Conservation (phyloP, 2,329 filamentous ascomycete species). For the Ceratocystis eucalypticola region DNA sequence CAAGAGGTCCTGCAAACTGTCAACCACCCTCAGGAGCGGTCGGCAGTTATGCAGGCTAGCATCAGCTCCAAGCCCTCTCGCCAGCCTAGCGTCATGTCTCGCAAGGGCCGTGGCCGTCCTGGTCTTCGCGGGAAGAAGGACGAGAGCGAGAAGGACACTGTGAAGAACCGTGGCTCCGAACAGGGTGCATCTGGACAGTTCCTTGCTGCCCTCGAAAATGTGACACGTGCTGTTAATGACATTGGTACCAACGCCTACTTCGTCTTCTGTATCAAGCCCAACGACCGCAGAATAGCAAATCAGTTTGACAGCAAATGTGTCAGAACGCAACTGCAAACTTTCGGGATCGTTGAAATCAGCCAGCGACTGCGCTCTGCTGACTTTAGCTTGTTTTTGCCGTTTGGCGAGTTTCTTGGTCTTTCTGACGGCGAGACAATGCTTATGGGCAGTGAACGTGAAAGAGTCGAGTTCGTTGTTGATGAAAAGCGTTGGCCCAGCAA, state of each 20-base stretch:
- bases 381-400: conserved; percentile 90
- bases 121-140: conserved; percentile 31
- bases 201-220: conserved; percentile 73
- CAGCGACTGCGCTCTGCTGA: conserved; percentile 84
- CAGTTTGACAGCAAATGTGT: conserved; percentile 99
- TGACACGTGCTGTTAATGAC: conserved; percentile 72
- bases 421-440: conserved; percentile 72
- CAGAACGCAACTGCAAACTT: conserved; percentile 81
- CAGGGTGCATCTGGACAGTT: conserved; percentile 92
- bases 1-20: conserved; percentile 88
- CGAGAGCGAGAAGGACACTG: conserved; percentile 33
- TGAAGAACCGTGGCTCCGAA: conserved; percentile 40
- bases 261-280: conserved; percentile 92
- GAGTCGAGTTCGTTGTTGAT: conserved; percentile 80
- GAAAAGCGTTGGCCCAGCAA: conserved; percentile 86
- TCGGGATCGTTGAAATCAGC: conserved; percentile 94
- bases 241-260: conserved; percentile 88
- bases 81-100: conserved; percentile 81
- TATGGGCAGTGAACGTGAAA: conserved; percentile 84
- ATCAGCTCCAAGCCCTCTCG: conserved; percentile 91
- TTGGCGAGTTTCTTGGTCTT: conserved; percentile 85
- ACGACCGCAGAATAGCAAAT: conserved; percentile 91
- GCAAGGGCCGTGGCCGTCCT: conserved; percentile 35
- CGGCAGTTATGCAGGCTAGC: conserved; percentile 86
- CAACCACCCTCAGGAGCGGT: conserved; percentile 80